phyloP scores from a whole-genome alignment of 2,329 filamentous ascomycete species.

The Penicillium carneum region DNA sequence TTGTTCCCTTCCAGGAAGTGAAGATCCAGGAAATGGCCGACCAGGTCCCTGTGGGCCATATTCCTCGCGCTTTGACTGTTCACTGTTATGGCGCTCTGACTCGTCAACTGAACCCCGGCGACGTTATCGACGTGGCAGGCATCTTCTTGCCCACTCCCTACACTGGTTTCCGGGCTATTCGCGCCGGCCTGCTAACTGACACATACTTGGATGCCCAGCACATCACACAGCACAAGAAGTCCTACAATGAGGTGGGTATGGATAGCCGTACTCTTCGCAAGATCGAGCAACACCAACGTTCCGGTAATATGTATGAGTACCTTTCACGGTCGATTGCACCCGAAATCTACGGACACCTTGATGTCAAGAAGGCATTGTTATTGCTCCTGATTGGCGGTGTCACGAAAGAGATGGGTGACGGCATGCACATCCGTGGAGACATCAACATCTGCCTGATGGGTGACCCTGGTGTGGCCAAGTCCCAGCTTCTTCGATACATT shows the following conservation, averaged over 20 bases:
- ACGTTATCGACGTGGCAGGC: constrained; percentile 90
- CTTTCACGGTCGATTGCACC: constrained; percentile 95
- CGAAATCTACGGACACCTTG: constrained; percentile 93
- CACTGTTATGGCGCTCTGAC: constrained; percentile 88
- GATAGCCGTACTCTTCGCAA: constrained; percentile 79
- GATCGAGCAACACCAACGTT: constrained; percentile 83
- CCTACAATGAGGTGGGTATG: constrained; percentile 89
- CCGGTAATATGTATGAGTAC: constrained; percentile 93
- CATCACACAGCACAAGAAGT: constrained; percentile 95
- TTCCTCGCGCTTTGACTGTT: constrained; percentile 87
- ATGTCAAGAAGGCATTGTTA: constrained; percentile 98
- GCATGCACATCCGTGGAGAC: constrained; percentile 98
- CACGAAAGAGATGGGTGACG: constrained; percentile 94
- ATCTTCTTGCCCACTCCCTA: constrained; percentile 97
- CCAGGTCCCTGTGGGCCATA: constrained; percentile 96
- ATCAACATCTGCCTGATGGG: constrained; percentile 99
- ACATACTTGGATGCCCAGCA: constrained; percentile 96
- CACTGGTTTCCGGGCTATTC: constrained; percentile 98
- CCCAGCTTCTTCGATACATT: constrained; percentile 96
- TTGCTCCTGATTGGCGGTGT: constrained; percentile 94
- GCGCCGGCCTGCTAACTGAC: constrained; percentile 92
- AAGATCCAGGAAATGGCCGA: constrained; percentile 99
- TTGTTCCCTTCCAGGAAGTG: constrained; percentile 95
- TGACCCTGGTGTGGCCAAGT: constrained; percentile 99
- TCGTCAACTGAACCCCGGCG: constrained; percentile 87